phyloP scores from a whole-genome alignment of 2,329 filamentous ascomycete genomes.

The Lomentospora prolificans region DNA sequence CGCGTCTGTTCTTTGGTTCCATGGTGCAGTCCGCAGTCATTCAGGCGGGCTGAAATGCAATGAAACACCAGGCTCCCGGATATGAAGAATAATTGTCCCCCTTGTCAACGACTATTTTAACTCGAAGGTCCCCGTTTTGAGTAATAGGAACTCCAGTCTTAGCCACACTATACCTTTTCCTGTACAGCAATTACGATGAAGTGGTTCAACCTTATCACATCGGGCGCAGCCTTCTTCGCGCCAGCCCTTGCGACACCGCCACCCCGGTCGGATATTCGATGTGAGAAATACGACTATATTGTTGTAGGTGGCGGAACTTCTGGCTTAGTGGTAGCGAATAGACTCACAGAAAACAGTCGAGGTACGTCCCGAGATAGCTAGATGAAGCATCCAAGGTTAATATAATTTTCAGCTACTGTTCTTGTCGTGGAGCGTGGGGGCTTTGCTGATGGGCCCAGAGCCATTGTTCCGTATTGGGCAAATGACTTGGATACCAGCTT shows the following conservation, averaged over 20 bases:
- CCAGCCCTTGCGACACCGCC: too few relatives aligned
- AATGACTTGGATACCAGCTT: not conserved
- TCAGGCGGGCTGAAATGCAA: not conserved
- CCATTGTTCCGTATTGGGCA: not conserved
- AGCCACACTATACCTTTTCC: too few relatives aligned
- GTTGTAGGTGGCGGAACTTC: conserved; percentile 18
- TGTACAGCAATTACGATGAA: too few relatives aligned
- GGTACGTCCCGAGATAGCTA: not conserved
- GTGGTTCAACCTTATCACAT: too few relatives aligned
- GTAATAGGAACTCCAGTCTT: too few relatives aligned
- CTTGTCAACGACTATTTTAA: too few relatives aligned
- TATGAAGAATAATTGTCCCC: too few relatives aligned
- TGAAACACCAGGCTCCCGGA: conserved; percentile 10
- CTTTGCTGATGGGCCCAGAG: not conserved
- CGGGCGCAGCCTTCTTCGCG: too few relatives aligned
- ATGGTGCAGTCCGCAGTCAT: too few relatives aligned
- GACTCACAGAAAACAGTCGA: conserved; percentile 9
- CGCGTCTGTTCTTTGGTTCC: too few relatives aligned
- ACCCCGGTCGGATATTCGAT: too few relatives aligned
- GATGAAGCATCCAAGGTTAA: not conserved
- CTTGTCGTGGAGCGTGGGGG: conserved; percentile 9
- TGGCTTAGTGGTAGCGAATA: conserved; percentile 12
- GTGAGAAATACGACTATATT: conserved; percentile 14
- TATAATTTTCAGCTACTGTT: conserved; percentile 7
- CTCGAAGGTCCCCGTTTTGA: too few relatives aligned